These are phyloP conservation scores for Colletotrichum tamarilloi DNA, from an alignment of 2,329 filamentous ascomycete species.

Conservation along the genomic window DNA sequence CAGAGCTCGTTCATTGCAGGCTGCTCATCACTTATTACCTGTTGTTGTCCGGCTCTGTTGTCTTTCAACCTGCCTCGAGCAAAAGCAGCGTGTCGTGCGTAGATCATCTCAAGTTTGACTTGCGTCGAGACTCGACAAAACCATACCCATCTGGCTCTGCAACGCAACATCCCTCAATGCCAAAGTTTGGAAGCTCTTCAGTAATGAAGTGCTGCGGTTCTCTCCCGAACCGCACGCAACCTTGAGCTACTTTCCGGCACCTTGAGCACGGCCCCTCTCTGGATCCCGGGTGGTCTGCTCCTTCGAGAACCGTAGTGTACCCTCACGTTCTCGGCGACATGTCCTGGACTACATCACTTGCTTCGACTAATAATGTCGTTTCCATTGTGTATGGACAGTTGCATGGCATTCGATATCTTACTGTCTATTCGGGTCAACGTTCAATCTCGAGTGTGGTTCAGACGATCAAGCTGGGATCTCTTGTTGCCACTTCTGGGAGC, in stretches of 20 bases:
- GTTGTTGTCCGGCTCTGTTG: not conserved
- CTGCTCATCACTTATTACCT: not conserved
- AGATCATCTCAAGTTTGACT: not conserved
- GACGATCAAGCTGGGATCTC: too few species aligned
- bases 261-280: constrained; percentile 6
- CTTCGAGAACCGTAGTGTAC: not conserved
- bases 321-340: not conserved
- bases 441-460: too few species aligned
- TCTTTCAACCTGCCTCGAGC: not conserved
- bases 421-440: too few species aligned
- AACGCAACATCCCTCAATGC: not conserved
- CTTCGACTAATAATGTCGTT: not conserved
- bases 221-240: not conserved
- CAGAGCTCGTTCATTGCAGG: too few species aligned
- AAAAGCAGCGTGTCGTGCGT: not conserved
- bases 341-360: not conserved
- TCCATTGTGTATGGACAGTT: too few species aligned
- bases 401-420: too few species aligned
- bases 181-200: not conserved
- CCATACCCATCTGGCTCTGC: not conserved
- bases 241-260: not conserved
- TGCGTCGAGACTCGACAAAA: not conserved
- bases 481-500: too few species aligned
- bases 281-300: not conserved
- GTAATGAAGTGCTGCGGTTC: not conserved